Evolutionary conservation across 148 eudicot species (phyloP), one percentile per base, ranked within the genome.

Genomic region (Fagopyrum esculentum): DNA sequence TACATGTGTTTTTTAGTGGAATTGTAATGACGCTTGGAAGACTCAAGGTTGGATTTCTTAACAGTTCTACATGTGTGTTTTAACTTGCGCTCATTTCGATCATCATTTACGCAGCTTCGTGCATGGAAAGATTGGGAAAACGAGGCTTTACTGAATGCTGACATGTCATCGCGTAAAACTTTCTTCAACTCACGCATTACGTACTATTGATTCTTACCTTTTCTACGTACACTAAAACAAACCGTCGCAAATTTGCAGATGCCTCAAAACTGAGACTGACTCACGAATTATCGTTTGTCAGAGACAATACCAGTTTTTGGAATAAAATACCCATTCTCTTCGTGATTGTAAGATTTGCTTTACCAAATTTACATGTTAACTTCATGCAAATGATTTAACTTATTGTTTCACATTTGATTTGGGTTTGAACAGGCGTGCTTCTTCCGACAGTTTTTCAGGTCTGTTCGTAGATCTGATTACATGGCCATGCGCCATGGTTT

Each of bases 201-300:
- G 26, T 35, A 35, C 3, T 35, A 35, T 2, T 35, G 40, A 35
- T 35, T 2, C 40, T 35, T 35, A 35, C 40, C 40, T 35, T 35
- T 35, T 35, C 40, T 35, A 35, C 26, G 26, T 22, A 22, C 40
- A 35, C 40, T 35, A 1, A 35, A 35, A 35, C 3, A 35, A 35
- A 35, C 40, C 40, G 40, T 35, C 40, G 40, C 40, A 35, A 35
- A 35, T 35, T 35, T 35, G 40, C 40, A 35, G 40, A 35, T 35
- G 40, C 40, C 40, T 35, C 93, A 50, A 88, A 91, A 82, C 87
- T 91, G 80, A 89, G 98, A 86, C 88, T 93, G 50, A 83, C 88
- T n/a, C 97, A 91, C 10, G 91, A 93, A 84, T 91, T 95, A 73
- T 89, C 98, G 19, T 93, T 93, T 80, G 93, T 93, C 61, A 91